A percentile compares a stretch with the other conserved stretches of the same genome.
These are phyloP conservation scores for Thelonectria olida DNA, from an alignment of 2,329 filamentous ascomycete genomes.

Conservation along the genomic window DNA sequence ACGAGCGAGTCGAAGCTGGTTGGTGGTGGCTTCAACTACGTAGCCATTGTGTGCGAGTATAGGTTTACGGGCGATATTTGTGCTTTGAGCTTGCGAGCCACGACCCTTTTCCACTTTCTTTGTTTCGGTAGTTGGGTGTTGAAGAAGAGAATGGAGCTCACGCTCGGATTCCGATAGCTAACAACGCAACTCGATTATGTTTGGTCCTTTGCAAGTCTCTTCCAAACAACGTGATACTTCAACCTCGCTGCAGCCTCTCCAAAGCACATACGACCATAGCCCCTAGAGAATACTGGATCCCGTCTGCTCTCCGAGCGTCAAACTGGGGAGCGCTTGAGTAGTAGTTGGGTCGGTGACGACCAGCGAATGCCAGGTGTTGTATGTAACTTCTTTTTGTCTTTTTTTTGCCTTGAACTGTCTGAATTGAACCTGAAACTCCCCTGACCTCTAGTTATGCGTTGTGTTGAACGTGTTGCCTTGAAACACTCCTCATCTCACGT, in stretches of 20 bases:
- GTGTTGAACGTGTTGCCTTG: constrained; percentile 16
- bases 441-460: background rate
- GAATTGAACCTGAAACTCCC: background rate
- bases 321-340: no score
- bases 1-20: background rate
- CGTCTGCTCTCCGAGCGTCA: no score
- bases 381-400: background rate
- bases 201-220: no score
- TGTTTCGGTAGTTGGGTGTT: background rate
- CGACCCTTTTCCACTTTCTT: background rate
- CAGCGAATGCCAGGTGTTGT: background rate
- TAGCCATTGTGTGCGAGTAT: background rate
- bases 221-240: no score
- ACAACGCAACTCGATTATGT: constrained; percentile 6
- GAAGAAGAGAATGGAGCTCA: constrained; percentile 19
- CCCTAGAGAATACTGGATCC: no score
- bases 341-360: no score
- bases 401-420: background rate
- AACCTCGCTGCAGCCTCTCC: background rate
- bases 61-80: background rate
- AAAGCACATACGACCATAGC: background rate
- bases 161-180: constrained; percentile 18
- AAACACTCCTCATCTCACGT: background rate
- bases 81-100: background rate
- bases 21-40: background rate